Conservation (phyloP, 2,329 filamentous ascomycete genomes). For the Ramularia collo-cygni region DNA sequence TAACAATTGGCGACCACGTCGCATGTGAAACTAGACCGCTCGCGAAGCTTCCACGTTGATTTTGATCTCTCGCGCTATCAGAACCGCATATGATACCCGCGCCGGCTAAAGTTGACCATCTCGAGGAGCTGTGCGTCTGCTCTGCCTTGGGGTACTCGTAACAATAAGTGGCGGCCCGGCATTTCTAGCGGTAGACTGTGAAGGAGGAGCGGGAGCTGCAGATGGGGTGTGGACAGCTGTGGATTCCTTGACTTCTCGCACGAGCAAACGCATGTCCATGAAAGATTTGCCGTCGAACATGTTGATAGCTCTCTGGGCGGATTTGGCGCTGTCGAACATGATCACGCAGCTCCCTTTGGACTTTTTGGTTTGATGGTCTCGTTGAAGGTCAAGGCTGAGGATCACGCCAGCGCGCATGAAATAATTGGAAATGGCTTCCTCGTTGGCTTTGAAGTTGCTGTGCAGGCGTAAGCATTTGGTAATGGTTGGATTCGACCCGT, state of each 20-base stretch:
- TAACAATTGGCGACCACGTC: too few relatives aligned
- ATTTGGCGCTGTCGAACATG: slow-evolving; percentile 19
- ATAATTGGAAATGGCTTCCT: slow-evolving; percentile 19
- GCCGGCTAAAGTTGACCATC: too few relatives aligned
- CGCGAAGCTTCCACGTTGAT: too few relatives aligned
- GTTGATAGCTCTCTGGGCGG: slow-evolving; percentile 21
- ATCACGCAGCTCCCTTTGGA: slow-evolving; percentile 27
- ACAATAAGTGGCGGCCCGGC: slow-evolving; percentile 13
- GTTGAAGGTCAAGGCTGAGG: slow-evolving; percentile 21
- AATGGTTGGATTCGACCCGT: too few relatives aligned
- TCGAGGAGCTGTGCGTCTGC: too few relatives aligned
- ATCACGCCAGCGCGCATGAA: slow-evolving; percentile 25
- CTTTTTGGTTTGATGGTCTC: slow-evolving; percentile 19
- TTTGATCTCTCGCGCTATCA: too few relatives aligned
- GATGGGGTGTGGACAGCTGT: slow-evolving; percentile 19
- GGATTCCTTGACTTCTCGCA: slow-evolving; percentile 22
- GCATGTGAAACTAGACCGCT: too few relatives aligned
- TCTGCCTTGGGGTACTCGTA: not conserved
- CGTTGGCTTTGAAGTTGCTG: slow-evolving; percentile 22
- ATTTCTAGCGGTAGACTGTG: not conserved
- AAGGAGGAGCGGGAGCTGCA: slow-evolving; percentile 1
- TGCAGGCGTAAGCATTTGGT: too few relatives aligned
- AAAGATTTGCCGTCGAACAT: slow-evolving; percentile 20
- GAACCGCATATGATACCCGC: too few relatives aligned
- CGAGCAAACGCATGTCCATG: slow-evolving; percentile 21